Conservation (phyloP, 805 yeast genomes). For the Tetrapisispora nanseiensis region DNA sequence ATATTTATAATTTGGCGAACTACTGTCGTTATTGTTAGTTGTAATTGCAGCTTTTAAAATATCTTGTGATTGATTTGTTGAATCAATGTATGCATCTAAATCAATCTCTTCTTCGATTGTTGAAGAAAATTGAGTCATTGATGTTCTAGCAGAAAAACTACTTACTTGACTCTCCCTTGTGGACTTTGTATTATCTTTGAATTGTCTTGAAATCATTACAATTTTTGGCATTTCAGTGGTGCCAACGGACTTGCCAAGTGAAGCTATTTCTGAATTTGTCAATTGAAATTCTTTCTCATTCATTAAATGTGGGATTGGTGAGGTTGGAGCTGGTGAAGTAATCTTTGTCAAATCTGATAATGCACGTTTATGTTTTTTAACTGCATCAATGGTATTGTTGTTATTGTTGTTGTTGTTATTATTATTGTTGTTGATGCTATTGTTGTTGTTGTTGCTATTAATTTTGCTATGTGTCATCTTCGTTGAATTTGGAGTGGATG, state of each 20-base stretch:
- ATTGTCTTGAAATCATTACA: constrained; percentile 1
- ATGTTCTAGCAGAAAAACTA: background rate
- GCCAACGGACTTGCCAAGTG: background rate
- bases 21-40: constrained; percentile 43
- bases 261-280: background rate
- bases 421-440: background rate
- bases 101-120: constrained; percentile 1
- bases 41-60: constrained; percentile 33
- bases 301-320: background rate
- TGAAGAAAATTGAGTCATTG: background rate
- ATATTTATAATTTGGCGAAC: constrained; percentile 26
- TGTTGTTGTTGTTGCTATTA: background rate
- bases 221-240: background rate
- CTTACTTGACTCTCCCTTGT: background rate
- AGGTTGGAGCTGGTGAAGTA: background rate
- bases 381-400: background rate
- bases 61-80: constrained; percentile 7
- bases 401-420: background rate
- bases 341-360: constrained; percentile 2
- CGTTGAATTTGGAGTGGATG: background rate
- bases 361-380: constrained; percentile 1
- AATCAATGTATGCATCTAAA: constrained; percentile 2
- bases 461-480: background rate
- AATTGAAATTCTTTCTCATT: background rate
- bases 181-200: background rate